A percentile compares a stretch with the other conserved stretches of the same genome.
Conservation (phyloP, 257 asterid genomes). For the Catharanthus roseus region DNA sequence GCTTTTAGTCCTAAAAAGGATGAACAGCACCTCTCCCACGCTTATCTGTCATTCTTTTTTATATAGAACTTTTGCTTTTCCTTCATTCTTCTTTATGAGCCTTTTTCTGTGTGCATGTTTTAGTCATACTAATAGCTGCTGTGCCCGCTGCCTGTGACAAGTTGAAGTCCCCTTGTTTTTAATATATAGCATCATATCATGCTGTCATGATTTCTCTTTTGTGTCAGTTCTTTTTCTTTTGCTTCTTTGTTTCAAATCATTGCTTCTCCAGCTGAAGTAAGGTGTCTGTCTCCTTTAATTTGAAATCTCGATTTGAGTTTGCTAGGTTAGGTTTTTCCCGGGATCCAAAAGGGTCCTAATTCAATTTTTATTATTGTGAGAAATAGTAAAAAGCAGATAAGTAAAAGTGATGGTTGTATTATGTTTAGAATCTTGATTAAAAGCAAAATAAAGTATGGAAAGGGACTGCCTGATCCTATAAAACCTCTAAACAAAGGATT, state of each 20-base stretch:
- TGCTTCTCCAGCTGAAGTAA: slow-evolving; percentile 1
- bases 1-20: slow-evolving; percentile 7
- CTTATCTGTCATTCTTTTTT: background rate
- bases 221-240: background rate
- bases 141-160: slow-evolving; percentile 1
- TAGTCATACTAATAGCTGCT: no score
- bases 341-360: background rate
- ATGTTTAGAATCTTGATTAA: no score
- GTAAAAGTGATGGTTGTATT: background rate
- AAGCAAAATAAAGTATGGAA: no score
- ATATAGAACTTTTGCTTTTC: slow-evolving; percentile 15
- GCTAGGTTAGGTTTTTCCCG: background rate
- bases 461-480: no score
- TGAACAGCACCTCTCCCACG: background rate
- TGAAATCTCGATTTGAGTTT: slow-evolving; percentile 1
- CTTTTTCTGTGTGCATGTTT: background rate
- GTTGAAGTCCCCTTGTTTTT: background rate
- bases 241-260: slow-evolving; percentile 4
- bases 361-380: no score
- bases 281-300: slow-evolving; percentile 14
- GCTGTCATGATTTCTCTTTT: slow-evolving; percentile 11
- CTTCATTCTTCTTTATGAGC: slow-evolving; percentile 24
- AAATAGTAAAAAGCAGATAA: background rate
- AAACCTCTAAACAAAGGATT: no score
- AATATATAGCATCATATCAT: no score